Conservation (phyloP, 1,284 basidiomycete species). For the Kalmanozyma brasiliensis region DNA sequence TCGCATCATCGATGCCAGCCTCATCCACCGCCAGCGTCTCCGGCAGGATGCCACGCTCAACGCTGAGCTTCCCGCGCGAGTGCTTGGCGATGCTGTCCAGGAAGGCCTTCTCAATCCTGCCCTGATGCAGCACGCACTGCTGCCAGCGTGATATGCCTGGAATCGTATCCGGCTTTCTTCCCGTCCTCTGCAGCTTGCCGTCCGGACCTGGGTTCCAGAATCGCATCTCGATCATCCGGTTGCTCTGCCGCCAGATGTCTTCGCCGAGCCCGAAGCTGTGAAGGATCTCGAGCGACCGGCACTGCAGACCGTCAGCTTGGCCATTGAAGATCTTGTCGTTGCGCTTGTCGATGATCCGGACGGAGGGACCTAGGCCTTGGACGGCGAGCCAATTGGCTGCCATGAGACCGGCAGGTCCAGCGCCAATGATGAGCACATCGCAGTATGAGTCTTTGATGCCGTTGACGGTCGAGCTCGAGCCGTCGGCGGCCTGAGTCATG, state of each 20-base stretch:
- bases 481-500: slow-evolving; percentile 10
- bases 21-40: slow-evolving; percentile 28
- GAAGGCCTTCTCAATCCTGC: slow-evolving; percentile 35
- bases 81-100: slow-evolving; percentile 28
- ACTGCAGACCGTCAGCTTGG: slow-evolving; percentile 45
- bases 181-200: slow-evolving; percentile 25
- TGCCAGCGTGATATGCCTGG: slow-evolving; percentile 39
- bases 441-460: slow-evolving; percentile 35
- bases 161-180: slow-evolving; percentile 30
- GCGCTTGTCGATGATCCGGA: slow-evolving; percentile 44
- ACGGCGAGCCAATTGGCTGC: slow-evolving; percentile 36
- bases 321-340: slow-evolving; percentile 40
- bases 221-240: slow-evolving; percentile 40
- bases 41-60: slow-evolving; percentile 28
- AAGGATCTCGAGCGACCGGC: slow-evolving; percentile 32
- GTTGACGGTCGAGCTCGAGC: background rate
- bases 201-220: slow-evolving; percentile 41
- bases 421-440: slow-evolving; percentile 72
- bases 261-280: slow-evolving; percentile 36
- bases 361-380: slow-evolving; percentile 24
- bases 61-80: slow-evolving; percentile 19
- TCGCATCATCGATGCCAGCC: slow-evolving; percentile 12
- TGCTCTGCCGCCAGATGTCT: slow-evolving; percentile 33
- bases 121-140: slow-evolving; percentile 39
- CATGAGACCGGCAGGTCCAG: slow-evolving; percentile 46